These are phyloP conservation scores for Taxawa tesnikishii DNA, from an alignment of 2,329 filamentous ascomycete species.

Conservation along the genomic window DNA sequence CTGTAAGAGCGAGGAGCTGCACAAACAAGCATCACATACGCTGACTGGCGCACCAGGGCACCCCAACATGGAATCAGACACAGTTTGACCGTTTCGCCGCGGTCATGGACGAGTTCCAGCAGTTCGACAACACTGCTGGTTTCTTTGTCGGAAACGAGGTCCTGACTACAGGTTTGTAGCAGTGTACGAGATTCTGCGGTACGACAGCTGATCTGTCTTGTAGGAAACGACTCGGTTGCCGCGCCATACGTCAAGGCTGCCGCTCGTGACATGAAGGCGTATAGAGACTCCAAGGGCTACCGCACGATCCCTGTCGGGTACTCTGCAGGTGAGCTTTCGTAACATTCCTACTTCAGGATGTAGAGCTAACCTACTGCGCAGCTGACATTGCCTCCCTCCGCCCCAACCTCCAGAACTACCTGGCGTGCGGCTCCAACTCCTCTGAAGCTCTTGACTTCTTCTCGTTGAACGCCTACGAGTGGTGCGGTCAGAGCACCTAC, in stretches of 20 bases:
- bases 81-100: constrained; percentile 56
- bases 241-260: constrained; percentile 79
- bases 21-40: background rate
- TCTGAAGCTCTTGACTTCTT: constrained; percentile 72
- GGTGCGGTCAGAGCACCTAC: constrained; percentile 39
- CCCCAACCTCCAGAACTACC: constrained; percentile 57
- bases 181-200: background rate
- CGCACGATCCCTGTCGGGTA: constrained; percentile 77
- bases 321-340: constrained; percentile 72
- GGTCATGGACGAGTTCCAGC: constrained; percentile 66
- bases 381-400: constrained; percentile 65
- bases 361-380: too few species aligned
- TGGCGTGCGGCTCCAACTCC: constrained; percentile 62
- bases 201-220: constrained; percentile 1
- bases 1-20: constrained; percentile 30
- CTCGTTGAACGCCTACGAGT: constrained; percentile 70
- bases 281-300: constrained; percentile 63
- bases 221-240: constrained; percentile 41
- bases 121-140: constrained; percentile 68
- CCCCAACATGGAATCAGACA: constrained; percentile 58
- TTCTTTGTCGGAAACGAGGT: constrained; percentile 88
- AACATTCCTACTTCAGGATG: too few species aligned
- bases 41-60: constrained; percentile 27
- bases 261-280: constrained; percentile 68
- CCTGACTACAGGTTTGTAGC: constrained; percentile 40